Conservation (phyloP, 495 filamentous ascomycete species). For the Penicillium herquei region DNA sequence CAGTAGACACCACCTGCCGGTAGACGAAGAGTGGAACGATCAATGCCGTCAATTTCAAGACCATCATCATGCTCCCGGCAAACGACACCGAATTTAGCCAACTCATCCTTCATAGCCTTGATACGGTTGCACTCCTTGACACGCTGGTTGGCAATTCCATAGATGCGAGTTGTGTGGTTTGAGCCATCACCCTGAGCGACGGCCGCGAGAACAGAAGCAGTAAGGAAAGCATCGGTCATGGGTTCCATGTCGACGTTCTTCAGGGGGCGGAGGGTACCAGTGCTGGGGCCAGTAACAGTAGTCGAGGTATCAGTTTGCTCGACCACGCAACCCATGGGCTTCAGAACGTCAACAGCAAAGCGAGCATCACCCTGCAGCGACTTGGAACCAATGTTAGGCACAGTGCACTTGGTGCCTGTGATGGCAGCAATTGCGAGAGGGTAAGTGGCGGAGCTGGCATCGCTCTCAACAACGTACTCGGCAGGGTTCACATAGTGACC, state of each 20-base stretch:
- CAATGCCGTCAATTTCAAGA: slow-evolving; percentile 76
- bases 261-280: slow-evolving; percentile 66
- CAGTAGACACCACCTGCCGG: slow-evolving; percentile 75
- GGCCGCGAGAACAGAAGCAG: slow-evolving; percentile 88
- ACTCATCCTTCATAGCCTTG: slow-evolving; percentile 89
- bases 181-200: slow-evolving; percentile 64
- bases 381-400: slow-evolving; percentile 90
- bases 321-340: slow-evolving; percentile 92
- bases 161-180: slow-evolving; percentile 72
- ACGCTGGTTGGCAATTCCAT: slow-evolving; percentile 96
- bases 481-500: slow-evolving; percentile 80
- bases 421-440: slow-evolving; percentile 93
- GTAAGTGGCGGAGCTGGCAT: slow-evolving; percentile 97
- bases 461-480: slow-evolving; percentile 91
- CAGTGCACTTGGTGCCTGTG: slow-evolving; percentile 88
- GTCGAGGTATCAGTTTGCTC: slow-evolving; percentile 82
- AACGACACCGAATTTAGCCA: slow-evolving; percentile 90
- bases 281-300: slow-evolving; percentile 84
- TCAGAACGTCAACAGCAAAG: slow-evolving; percentile 87
- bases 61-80: slow-evolving; percentile 90
- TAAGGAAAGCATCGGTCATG: slow-evolving; percentile 99
- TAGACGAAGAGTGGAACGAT: slow-evolving; percentile 56
- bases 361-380: slow-evolving; percentile 95
- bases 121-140: slow-evolving; percentile 99
- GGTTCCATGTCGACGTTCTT: slow-evolving; percentile 94